A percentile compares a stretch with the other conserved stretches of the same genome.
These are phyloP conservation scores for Rosa hybrid DNA, from an alignment of 331 rosid genomes.

Conservation along the genomic window DNA sequence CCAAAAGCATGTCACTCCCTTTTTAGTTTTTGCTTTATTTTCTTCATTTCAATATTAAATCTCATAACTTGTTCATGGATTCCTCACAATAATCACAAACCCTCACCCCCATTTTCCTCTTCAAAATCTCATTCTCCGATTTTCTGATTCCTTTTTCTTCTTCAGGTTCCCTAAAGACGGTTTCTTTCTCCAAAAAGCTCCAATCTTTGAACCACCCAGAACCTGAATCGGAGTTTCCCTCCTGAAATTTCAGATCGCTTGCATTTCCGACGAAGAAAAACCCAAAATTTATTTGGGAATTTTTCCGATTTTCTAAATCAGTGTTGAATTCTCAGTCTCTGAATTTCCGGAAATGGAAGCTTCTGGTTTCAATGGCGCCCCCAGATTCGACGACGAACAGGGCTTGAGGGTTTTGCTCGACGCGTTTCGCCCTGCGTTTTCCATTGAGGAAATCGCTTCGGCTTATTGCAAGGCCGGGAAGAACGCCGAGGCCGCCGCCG, in stretches of 20 bases:
- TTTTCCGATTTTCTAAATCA: background rate
- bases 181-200: background rate
- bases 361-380: slow-evolving; percentile 31
- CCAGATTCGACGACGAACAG: slow-evolving; percentile 46
- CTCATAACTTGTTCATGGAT: background rate
- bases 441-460: slow-evolving; percentile 72
- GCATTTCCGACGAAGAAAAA: background rate
- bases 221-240: background rate
- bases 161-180: background rate
- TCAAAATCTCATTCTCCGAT: background rate
- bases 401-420: slow-evolving; percentile 64
- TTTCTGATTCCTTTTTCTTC: background rate
- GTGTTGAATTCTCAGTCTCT: background rate
- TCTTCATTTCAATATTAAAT: background rate
- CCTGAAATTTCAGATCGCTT: background rate
- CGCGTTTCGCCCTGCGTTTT: slow-evolving; percentile 59
- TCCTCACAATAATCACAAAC: background rate
- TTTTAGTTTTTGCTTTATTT: background rate
- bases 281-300: background rate
- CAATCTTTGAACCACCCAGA: slow-evolving; percentile 1
- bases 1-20: slow-evolving; percentile 5
- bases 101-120: background rate
- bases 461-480: slow-evolving; percentile 70
- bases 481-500: slow-evolving; percentile 63
- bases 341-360: slow-evolving; percentile 52